Evolutionary conservation across 169 alveolate species (phyloP), one percentile per base, ranked within the genome.

Genomic region (Plasmodium yoelii): DNA sequence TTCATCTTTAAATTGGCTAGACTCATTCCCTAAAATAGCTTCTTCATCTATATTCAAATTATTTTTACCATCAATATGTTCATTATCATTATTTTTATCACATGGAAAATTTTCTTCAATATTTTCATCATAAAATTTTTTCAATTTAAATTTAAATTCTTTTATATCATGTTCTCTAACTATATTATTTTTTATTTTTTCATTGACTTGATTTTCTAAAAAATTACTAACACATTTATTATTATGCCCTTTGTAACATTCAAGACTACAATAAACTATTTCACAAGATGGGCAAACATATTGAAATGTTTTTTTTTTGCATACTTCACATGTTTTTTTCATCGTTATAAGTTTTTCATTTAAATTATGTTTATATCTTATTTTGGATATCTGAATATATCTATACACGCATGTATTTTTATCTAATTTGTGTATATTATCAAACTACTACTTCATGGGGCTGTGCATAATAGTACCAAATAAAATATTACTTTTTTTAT

Each of bases 271-370:
- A 10, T 80, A 80, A 5, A 80, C 90, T 24, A 80, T 80, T 65
- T 80, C 90, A 63, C 90, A 80, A 2, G 90, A 80, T n/a, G 90
- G 90, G 56, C 90, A 80, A 34, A 80, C 90, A 42, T 80, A 80
- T 12, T 80, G 80, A n/a, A 53, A 80, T 49, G 42, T 44, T 60
- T 80, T 80, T n/a, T 46, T 69, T 56, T 80, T 80, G 42, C 90
- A 80, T 47, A 80, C 90, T 42, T 80, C 82, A 28, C 90, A 80
- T 59, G 90, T 80, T 70, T 80, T 80, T 60, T 51, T 64, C 90
- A 80, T 80, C 39, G 19, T 73, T 42, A 2, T 34, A 19, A 28
- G 39, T 56, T 4, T 15, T 34, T 15, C 19, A 39, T 59, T 46
- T 57, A 26, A 34, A 24, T 19, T 6, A n/a, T 9, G 26, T 24